Conservation (phyloP, 768 basidiomycete genomes). For the Boletus vermiculosoides region DNA sequence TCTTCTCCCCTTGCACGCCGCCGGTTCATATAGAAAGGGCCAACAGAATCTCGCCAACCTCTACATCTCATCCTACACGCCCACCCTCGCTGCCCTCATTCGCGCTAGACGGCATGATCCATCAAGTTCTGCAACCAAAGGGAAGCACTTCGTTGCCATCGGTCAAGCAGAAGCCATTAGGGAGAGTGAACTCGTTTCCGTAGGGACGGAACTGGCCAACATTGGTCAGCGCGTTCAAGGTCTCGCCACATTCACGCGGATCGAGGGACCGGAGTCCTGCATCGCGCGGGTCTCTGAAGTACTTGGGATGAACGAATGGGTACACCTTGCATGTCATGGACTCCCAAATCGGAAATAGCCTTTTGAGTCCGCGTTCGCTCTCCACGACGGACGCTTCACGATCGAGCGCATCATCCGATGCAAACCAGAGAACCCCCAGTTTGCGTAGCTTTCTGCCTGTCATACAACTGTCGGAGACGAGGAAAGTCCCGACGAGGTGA, state of each 20-base stretch:
- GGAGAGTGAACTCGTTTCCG: background rate
- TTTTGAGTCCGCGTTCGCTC: background rate
- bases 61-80: too few species aligned
- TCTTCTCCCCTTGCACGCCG: too few species aligned
- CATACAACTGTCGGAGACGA: too few species aligned
- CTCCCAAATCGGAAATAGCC: background rate
- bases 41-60: too few species aligned
- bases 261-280: too few species aligned
- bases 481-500: background rate
- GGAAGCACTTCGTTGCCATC: background rate
- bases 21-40: too few species aligned
- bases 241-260: background rate
- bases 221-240: background rate
- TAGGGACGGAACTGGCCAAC: background rate
- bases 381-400: background rate
- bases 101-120: too few species aligned
- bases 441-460: background rate
- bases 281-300: too few species aligned
- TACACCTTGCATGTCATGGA: too few species aligned
- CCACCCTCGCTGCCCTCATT: too few species aligned
- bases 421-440: background rate
- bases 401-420: background rate
- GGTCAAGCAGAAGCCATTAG: background rate
- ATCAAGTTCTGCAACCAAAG: background rate
- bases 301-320: too few species aligned